Conservation (phyloP, 345 rosid genomes). For the Eucalyptus victrix region DNA sequence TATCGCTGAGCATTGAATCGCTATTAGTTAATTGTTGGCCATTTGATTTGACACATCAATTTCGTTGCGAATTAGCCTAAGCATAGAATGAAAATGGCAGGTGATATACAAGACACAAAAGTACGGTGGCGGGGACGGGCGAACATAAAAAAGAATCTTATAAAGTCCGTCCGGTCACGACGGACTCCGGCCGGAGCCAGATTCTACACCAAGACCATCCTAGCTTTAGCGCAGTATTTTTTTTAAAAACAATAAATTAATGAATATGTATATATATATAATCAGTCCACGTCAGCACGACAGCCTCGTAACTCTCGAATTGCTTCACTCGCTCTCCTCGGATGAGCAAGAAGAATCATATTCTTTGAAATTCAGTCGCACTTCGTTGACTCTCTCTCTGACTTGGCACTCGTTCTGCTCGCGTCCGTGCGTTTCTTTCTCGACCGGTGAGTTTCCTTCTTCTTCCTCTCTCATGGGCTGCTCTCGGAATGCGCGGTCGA, state of each 20-base stretch:
- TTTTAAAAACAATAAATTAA: neutral
- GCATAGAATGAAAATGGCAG: neutral
- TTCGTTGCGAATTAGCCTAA: neutral
- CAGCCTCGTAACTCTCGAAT: neutral
- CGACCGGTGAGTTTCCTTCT: neutral
- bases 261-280: too few species aligned
- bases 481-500: neutral
- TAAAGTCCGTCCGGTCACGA: neutral
- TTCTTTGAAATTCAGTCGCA: neutral
- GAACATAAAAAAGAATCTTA: neutral
- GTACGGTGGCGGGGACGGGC: neutral
- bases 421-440: neutral
- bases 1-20: fast-evolving
- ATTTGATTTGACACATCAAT: too few species aligned
- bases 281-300: neutral
- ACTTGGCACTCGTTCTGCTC: neutral
- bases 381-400: neutral
- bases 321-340: neutral
- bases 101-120: neutral
- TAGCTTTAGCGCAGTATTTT: neutral
- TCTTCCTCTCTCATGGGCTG: neutral
- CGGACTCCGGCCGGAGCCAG: neutral
- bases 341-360: neutral
- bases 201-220: neutral
- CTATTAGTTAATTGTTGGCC: too few species aligned